Evolutionary conservation across 257 asterid species (phyloP).

Genomic region (Misopates orontium): DNA sequence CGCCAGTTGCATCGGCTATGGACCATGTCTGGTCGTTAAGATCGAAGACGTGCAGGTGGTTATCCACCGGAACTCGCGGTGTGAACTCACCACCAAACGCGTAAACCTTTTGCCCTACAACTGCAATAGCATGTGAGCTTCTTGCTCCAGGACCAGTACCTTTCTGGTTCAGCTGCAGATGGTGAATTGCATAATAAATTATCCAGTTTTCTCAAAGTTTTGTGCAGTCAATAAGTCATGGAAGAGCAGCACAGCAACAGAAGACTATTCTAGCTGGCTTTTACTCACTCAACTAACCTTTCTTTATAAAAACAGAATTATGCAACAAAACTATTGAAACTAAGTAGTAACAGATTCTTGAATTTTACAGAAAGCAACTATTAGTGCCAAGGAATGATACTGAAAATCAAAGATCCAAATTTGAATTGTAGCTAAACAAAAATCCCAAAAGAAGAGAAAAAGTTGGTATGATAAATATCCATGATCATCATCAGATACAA

Average conservation of each 20-base stretch:
- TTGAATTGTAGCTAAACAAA: background rate
- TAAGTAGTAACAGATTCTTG: background rate
- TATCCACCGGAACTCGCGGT: constrained; percentile 86
- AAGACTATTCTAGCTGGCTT: background rate
- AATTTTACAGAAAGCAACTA: no score
- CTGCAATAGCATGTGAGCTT: constrained; percentile 85
- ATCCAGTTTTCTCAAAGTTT: constrained; percentile 5
- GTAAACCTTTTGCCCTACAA: constrained; percentile 69
- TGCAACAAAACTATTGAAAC: background rate
- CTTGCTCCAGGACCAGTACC: constrained; percentile 88
- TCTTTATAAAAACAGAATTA: background rate
- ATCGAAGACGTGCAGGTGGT: constrained; percentile 63
- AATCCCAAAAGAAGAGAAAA: no score
- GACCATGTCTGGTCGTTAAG: constrained; percentile 67
- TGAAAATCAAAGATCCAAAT: background rate
- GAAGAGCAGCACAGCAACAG: background rate
- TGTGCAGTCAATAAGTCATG: no score
- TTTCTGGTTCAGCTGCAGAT: constrained; percentile 70
- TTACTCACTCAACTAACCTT: background rate
- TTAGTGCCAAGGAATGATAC: background rate
- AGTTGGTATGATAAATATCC: no score
- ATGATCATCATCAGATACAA: background rate
- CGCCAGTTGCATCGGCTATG: constrained; percentile 55
- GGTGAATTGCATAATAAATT: background rate
- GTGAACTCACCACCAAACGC: constrained; percentile 86